Evolutionary conservation across 2,329 filamentous ascomycete genomes (phyloP).

Genomic region (Chaetomium sp.): DNA sequence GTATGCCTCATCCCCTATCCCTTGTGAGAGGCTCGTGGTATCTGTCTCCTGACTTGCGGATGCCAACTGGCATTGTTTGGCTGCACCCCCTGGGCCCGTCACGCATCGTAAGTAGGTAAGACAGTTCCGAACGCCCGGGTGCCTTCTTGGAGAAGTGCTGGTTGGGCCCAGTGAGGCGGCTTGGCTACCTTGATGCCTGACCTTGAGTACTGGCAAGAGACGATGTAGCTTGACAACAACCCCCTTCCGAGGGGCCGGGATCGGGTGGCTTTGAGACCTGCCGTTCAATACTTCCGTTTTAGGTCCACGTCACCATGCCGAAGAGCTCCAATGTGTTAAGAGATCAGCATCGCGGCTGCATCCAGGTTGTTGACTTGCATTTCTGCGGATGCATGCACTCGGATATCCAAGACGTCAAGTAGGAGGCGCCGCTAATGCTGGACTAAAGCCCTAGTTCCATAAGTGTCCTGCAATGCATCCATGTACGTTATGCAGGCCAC

Average conservation of each 20-base stretch:
- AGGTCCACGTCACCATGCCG: not conserved
- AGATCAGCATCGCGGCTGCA: not conserved
- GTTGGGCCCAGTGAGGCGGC: constrained; percentile 22
- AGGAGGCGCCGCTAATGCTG: not conserved
- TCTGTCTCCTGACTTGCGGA: not conserved
- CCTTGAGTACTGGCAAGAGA: constrained; percentile 15
- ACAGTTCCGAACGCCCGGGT: not conserved
- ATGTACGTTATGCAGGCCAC: not conserved
- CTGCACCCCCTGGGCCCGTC: not conserved
- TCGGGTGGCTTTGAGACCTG: not conserved
- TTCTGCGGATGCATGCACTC: constrained; percentile 3
- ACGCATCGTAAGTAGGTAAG: no score
- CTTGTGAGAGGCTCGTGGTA: not conserved
- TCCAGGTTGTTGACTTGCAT: constrained; percentile 13
- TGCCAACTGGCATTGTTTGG: constrained; percentile 14
- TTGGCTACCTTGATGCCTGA: constrained; percentile 13
- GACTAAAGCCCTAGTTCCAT: not conserved
- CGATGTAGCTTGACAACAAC: constrained; percentile 8
- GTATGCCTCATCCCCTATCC: not conserved
- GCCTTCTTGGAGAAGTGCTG: not conserved
- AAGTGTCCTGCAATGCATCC: not conserved
- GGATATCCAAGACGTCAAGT: not conserved
- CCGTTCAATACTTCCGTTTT: not conserved
- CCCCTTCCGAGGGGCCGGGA: not conserved
- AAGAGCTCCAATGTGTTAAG: not conserved